phyloP scores from a whole-genome alignment of 2,329 filamentous ascomycete species.

The Penicillium olsonii region DNA sequence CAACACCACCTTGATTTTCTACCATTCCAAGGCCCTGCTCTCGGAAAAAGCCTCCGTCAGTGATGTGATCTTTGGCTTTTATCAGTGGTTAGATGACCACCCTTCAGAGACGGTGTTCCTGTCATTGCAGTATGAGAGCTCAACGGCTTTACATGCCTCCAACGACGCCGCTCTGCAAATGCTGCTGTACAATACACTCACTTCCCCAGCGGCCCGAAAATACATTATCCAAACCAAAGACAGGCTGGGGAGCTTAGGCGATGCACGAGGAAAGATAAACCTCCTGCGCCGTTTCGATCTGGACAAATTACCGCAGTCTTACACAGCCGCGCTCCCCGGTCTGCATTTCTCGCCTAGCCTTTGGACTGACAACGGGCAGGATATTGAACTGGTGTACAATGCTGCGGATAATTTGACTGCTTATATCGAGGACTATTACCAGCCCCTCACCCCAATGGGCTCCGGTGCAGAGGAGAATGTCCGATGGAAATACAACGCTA shows the following conservation, averaged over 20 bases:
- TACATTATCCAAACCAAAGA: slow-evolving; percentile 45
- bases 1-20: slow-evolving; percentile 51
- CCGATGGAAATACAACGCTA: slow-evolving; percentile 49
- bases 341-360: slow-evolving; percentile 48
- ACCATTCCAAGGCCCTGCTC: slow-evolving; percentile 49
- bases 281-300: slow-evolving; percentile 52
- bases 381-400: slow-evolving; percentile 49
- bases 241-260: slow-evolving; percentile 38
- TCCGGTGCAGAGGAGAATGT: slow-evolving; percentile 43
- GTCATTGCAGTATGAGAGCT: slow-evolving; percentile 51
- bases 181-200: slow-evolving; percentile 42
- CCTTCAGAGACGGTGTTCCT: slow-evolving; percentile 49
- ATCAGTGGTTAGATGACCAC: slow-evolving; percentile 52
- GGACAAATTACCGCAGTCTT: slow-evolving; percentile 37
- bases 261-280: slow-evolving; percentile 42
- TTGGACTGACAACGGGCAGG: slow-evolving; percentile 48
- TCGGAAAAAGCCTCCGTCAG: slow-evolving; percentile 48
- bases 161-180: slow-evolving; percentile 43
- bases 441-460: slow-evolving; percentile 34
- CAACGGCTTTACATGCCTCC: slow-evolving; percentile 17
- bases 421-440: slow-evolving; percentile 55
- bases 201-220: slow-evolving; percentile 37
- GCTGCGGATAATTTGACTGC: slow-evolving; percentile 38
- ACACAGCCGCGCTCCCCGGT: slow-evolving; percentile 45
- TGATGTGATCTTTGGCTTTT: slow-evolving; percentile 51